phyloP scores from a whole-genome alignment of 352 stramenopile genomes.

The Pythium folliculosum region DNA sequence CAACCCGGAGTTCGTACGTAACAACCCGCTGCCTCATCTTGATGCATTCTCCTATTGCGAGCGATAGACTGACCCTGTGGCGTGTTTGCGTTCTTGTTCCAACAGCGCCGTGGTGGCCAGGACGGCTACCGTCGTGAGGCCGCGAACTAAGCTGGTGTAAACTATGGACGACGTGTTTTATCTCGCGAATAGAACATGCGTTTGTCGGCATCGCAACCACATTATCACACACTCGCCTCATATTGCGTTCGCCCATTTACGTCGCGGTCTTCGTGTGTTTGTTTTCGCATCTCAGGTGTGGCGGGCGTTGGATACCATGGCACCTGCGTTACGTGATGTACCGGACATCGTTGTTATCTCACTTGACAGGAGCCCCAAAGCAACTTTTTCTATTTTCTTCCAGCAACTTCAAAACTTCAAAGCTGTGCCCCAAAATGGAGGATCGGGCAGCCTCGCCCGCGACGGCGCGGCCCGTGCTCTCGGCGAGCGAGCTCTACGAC shows the following conservation, averaged over 20 bases:
- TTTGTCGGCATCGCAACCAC: conserved; percentile 54
- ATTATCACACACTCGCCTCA: conserved; percentile 1
- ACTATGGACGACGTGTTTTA: conserved; percentile 56
- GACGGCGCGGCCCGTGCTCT: conserved; percentile 3
- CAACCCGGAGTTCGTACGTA: conserved; percentile 87
- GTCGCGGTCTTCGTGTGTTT: background rate
- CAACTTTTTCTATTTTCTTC: background rate
- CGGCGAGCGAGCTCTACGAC: conserved; percentile 57
- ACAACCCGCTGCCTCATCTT: background rate
- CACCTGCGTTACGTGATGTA: background rate
- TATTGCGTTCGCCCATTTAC: background rate
- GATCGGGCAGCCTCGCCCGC: background rate
- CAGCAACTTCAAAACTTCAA: conserved; percentile 9
- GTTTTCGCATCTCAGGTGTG: background rate
- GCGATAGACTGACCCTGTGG: conserved; percentile 5
- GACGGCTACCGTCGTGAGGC: conserved; percentile 88
- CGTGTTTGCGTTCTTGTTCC: background rate
- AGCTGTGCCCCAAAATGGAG: background rate
- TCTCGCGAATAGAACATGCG: conserved; percentile 76
- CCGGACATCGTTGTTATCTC: background rate
- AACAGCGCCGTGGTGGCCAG: conserved; percentile 68
- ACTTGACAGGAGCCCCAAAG: background rate
- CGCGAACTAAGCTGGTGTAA: conserved; percentile 71
- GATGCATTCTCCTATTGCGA: background rate
- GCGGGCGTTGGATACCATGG: background rate